Evolutionary conservation across 371 early-diverging fungal genomes (phyloP).

Genomic region (Rhizopus arrhizus): DNA sequence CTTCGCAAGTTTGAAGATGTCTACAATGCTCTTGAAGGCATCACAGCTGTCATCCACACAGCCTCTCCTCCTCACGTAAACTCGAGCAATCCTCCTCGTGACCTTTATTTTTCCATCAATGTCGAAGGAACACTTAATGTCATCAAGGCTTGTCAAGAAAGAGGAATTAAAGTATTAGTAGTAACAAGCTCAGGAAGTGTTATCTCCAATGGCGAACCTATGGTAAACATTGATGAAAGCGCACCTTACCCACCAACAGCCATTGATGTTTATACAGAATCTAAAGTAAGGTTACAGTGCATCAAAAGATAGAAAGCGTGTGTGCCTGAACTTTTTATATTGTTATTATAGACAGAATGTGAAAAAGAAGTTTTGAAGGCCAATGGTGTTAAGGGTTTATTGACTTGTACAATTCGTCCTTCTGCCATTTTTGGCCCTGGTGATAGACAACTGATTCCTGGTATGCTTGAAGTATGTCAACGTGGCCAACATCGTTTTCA

Average conservation of each 20-base stretch:
- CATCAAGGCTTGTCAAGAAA: constrained; percentile 74
- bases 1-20: constrained; percentile 72
- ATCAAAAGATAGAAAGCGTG: constrained; percentile 10
- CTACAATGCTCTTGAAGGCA: constrained; percentile 63
- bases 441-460: constrained; percentile 83
- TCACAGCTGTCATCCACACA: constrained; percentile 85
- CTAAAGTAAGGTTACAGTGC: constrained; percentile 65
- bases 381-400: constrained; percentile 68
- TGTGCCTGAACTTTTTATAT: not conserved
- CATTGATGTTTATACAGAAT: constrained; percentile 91
- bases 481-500: constrained; percentile 76
- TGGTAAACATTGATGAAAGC: constrained; percentile 82
- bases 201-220: constrained; percentile 77
- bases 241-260: constrained; percentile 71
- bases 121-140: constrained; percentile 88
- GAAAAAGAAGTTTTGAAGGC: constrained; percentile 83
- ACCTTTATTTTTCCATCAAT: constrained; percentile 77
- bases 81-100: constrained; percentile 85
- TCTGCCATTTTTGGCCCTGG: constrained; percentile 94
- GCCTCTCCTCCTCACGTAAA: constrained; percentile 91
- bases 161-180: constrained; percentile 74
- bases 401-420: constrained; percentile 83
- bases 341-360: constrained; percentile 59
- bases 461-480: constrained; percentile 73
- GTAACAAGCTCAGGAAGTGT: constrained; percentile 91